Base-by-base conservation (phyloP, 2,329 filamentous ascomycete species). In the Botrytis hyacinthi region DNA sequence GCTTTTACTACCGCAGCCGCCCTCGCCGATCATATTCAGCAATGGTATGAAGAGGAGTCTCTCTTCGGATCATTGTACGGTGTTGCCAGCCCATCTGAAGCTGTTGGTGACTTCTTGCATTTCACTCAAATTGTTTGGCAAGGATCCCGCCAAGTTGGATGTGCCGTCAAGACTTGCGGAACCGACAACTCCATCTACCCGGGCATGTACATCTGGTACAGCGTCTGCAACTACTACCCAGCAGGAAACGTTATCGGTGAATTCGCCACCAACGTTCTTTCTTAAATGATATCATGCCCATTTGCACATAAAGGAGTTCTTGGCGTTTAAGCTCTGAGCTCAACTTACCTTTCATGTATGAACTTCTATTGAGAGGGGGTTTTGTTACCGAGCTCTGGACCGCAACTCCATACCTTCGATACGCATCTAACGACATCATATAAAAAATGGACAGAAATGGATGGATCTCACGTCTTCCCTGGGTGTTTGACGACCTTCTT, bases 41-140 rank as follows among this genome's bases (percentile, higher is more conserved):
- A 91, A 84, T 98, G 96, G 93, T 98, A 98, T 88, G 93, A 96
- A 79, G 94, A 97, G 83, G 81, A 81, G 76, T 83, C 83, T 79
- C 90, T 87, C 83, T 86, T 86, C 74, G 79, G 80, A 44, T 82
- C 84, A 71, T 85, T 83, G 81, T 96, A 92, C 80, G 91, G 90
- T 76, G 73, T 85, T 77, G 80, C 82, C 74, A 86, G 85, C 80
- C 91, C 92, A 40, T 83, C 88, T 79, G 32, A 57, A 26, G 1
- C 71, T 29, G 54, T 89, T 51, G 75, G 60, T 48, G 77, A 78
- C 60, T 77, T 74, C 71, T 72, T 79, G 73, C 93, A 95, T 82
- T 93, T 94, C 83, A 88, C 90, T 70, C 91, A 95, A 84, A 84
- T 94, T 44, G 86, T 94, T 74, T 95, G 92, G 92, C 87, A 87